Conservation (phyloP, 371 early-diverging fungal genomes). For the Blastocladiella emersonii region DNA sequence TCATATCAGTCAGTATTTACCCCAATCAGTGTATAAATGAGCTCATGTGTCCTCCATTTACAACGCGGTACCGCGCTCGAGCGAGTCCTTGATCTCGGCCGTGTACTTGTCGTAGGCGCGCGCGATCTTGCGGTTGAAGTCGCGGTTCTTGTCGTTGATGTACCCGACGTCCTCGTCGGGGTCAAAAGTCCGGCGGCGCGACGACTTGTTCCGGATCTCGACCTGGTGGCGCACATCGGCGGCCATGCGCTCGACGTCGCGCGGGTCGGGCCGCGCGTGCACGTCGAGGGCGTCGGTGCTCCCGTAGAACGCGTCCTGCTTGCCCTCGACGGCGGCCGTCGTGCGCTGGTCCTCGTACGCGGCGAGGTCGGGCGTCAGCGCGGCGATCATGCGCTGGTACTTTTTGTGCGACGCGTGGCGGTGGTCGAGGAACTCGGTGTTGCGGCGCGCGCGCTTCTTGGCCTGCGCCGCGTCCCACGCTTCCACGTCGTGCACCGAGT, state of each 20-base stretch:
- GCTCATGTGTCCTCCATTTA: too few relatives aligned
- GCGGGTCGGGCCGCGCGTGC: conserved; percentile 40
- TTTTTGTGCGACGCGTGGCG: conserved; percentile 74
- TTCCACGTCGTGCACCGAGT: conserved; percentile 75
- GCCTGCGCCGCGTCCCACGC: conserved; percentile 69
- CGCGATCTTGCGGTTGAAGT: conserved; percentile 88
- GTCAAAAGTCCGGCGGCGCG: conserved; percentile 52
- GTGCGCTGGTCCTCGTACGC: conserved; percentile 45
- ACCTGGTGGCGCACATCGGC: conserved; percentile 63
- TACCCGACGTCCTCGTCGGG: conserved; percentile 82
- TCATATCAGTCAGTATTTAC: too few relatives aligned
- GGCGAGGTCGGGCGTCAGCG: conserved; percentile 67
- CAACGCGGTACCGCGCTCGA: conserved; percentile 64
- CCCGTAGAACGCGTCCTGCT: conserved; percentile 28
- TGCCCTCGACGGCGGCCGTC: conserved; percentile 6
- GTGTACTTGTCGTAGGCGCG: conserved; percentile 87
- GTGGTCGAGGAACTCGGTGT: conserved; percentile 76
- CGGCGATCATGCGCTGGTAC: conserved; percentile 57
- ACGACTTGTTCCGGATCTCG: conserved; percentile 49
- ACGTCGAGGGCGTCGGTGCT: conserved; percentile 49
- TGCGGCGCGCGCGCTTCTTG: conserved; percentile 42
- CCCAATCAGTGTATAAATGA: too few relatives aligned
- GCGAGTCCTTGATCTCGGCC: conserved; percentile 73
- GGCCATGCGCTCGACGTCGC: conserved; percentile 59
- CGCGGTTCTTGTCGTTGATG: conserved; percentile 89